Evolutionary conservation across 768 basidiomycete species (phyloP).

Genomic region (Trametes cinnabarina): DNA sequence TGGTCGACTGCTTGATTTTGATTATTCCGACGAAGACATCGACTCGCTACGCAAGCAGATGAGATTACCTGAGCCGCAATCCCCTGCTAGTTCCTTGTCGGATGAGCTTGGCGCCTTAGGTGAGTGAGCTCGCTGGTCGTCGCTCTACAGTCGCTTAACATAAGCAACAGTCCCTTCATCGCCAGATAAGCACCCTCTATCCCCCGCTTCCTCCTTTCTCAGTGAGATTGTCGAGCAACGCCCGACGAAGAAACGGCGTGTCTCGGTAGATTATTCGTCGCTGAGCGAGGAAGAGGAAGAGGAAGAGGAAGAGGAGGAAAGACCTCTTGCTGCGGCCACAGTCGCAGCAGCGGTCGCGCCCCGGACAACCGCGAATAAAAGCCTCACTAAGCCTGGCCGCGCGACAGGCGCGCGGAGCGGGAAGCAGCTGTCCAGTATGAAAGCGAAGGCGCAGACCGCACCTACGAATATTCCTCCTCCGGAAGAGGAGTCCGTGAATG

Average conservation of each 20-base stretch:
- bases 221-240: slow-evolving; percentile 27
- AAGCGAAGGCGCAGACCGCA: slow-evolving; percentile 58
- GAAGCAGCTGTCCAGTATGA: slow-evolving; percentile 57
- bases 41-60: slow-evolving; percentile 70
- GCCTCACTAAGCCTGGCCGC: slow-evolving; percentile 10
- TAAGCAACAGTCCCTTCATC: slow-evolving; percentile 24
- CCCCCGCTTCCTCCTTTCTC: slow-evolving; percentile 33
- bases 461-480: slow-evolving; percentile 45
- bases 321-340: slow-evolving; percentile 25
- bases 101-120: slow-evolving; percentile 52
- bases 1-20: slow-evolving; percentile 75
- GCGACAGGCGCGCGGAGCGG: slow-evolving; percentile 36
- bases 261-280: slow-evolving; percentile 29
- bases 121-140: slow-evolving; percentile 25
- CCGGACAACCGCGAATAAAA: not conserved
- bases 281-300: slow-evolving; percentile 26
- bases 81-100: slow-evolving; percentile 48
- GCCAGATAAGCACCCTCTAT: slow-evolving; percentile 28
- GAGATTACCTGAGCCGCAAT: slow-evolving; percentile 48
- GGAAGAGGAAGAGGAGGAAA: slow-evolving; percentile 23
- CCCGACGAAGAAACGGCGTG: slow-evolving; percentile 28
- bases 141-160: not conserved
- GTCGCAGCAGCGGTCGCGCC: too few relatives aligned
- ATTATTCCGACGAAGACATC: slow-evolving; percentile 70
- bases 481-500: slow-evolving; percentile 41